phyloP scores from a whole-genome alignment of 352 stramenopile genomes.

The Pythium aquatile region DNA sequence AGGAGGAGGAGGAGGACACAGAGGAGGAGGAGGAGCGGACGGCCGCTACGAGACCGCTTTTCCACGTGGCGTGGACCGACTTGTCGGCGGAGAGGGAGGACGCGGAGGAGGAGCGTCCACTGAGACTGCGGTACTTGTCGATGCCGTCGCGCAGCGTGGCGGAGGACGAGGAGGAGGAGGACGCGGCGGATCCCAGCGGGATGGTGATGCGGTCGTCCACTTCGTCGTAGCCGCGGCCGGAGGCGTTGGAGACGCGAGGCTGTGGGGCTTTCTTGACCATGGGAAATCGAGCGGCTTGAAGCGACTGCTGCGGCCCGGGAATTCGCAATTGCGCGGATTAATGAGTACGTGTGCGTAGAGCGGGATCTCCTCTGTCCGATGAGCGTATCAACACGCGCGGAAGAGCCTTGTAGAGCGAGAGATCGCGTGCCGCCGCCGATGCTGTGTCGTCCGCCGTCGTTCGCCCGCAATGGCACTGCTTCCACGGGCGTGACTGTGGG shows the following conservation, averaged over 20 bases:
- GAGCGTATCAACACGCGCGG: background rate
- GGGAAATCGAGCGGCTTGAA: slow-evolving; percentile 1
- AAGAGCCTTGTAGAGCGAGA: background rate
- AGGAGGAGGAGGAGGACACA: background rate
- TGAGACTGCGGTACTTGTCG: slow-evolving; percentile 65
- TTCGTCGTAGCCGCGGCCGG: slow-evolving; percentile 34
- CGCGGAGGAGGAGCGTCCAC: slow-evolving; percentile 4
- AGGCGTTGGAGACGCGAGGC: background rate
- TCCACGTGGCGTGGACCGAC: slow-evolving; percentile 24
- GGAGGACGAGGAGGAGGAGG: slow-evolving; percentile 20
- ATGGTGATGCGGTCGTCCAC: slow-evolving; percentile 76
- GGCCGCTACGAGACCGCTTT: slow-evolving; percentile 29
- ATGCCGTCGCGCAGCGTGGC: slow-evolving; percentile 54
- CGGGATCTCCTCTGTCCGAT: slow-evolving; percentile 13
- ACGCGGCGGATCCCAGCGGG: slow-evolving; percentile 46
- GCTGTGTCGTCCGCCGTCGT: background rate
- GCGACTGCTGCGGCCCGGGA: background rate
- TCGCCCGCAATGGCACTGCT: slow-evolving; percentile 7
- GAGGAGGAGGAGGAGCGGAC: slow-evolving; percentile 15
- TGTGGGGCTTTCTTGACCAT: slow-evolving; percentile 21
- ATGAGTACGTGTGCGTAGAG: background rate
- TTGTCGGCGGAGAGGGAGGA: slow-evolving; percentile 8
- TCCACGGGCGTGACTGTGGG: slow-evolving; percentile 17
- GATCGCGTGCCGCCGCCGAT: slow-evolving; percentile 13
- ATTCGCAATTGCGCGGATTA: background rate